Percentiles rank a stretch among this genome's conserved stretches.
Evolutionary conservation across 2,329 filamentous ascomycete species (phyloP).

Genomic region (Talaromyces islandicus): DNA sequence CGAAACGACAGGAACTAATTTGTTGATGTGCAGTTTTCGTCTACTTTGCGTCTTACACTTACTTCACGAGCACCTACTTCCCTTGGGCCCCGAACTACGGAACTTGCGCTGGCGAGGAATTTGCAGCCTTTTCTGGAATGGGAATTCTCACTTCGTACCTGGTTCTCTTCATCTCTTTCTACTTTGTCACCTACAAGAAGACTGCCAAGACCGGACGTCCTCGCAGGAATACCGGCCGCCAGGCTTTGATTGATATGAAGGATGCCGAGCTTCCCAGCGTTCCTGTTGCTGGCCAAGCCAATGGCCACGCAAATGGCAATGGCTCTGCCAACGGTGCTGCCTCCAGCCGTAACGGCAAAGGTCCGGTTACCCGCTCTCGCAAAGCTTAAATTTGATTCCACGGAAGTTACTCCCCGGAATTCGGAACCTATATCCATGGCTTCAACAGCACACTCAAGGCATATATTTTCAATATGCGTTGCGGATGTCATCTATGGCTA

Average conservation of each 20-base stretch:
- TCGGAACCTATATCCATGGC: neutral
- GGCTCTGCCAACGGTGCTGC: constrained; percentile 15
- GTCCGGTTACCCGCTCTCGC: constrained; percentile 41
- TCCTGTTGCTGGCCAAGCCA: constrained; percentile 13
- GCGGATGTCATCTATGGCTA: neutral
- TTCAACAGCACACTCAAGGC: neutral
- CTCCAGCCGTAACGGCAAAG: constrained; percentile 24
- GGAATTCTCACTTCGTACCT: constrained; percentile 91
- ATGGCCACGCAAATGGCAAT: constrained; percentile 12
- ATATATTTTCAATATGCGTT: neutral
- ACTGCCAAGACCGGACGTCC: constrained; percentile 41
- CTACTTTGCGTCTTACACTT: constrained; percentile 99
- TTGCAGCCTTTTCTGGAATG: constrained; percentile 88
- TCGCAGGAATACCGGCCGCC: constrained; percentile 63
- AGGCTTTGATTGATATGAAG: constrained; percentile 79
- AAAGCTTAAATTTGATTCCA: constrained; percentile 34
- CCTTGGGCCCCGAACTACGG: constrained; percentile 75
- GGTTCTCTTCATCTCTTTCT: constrained; percentile 98
- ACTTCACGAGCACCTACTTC: constrained; percentile 92
- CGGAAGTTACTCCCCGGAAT: neutral
- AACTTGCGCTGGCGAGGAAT: constrained; percentile 90
- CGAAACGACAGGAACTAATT: constrained; percentile 13
- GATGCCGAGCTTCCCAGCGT: constrained; percentile 54
- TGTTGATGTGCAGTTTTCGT: constrained; percentile 67
- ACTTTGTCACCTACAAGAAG: constrained; percentile 90